Evolutionary conservation across 345 rosid genomes (phyloP).

Genomic region (Triadica sebifera): DNA sequence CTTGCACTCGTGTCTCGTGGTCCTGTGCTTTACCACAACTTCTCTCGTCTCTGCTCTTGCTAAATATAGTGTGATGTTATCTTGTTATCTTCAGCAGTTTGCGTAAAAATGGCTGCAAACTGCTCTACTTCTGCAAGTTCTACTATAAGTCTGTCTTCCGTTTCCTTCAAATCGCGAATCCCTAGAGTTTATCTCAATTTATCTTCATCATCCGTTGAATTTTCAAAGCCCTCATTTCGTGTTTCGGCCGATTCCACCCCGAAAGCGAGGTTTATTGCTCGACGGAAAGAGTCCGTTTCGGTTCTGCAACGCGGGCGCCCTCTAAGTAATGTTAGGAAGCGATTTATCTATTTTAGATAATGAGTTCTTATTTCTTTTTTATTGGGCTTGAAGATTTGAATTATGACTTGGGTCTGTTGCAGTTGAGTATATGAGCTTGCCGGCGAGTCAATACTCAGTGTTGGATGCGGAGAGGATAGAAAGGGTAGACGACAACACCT

Average conservation of each 20-base stretch:
- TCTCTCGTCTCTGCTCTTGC: too few species aligned
- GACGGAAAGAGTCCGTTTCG: conserved; percentile 69
- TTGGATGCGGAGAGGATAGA: conserved; percentile 97
- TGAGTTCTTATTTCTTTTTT: conserved; percentile 4
- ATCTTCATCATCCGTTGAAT: conserved; percentile 24
- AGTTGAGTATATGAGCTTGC: conserved; percentile 96
- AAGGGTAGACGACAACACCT: conserved; percentile 82
- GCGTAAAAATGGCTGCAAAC: conserved; percentile 24
- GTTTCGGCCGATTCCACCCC: conserved; percentile 49
- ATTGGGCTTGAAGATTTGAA: not conserved
- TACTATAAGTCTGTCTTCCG: conserved; percentile 22
- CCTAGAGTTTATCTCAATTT: conserved; percentile 20
- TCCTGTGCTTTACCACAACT: conserved; percentile 1
- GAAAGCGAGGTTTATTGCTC: conserved; percentile 72
- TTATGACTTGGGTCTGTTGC: conserved; percentile 7
- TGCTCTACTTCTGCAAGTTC: conserved; percentile 17
- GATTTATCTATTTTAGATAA: not conserved
- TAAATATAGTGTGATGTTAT: not conserved
- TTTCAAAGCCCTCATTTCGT: conserved; percentile 34
- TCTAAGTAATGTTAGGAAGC: conserved; percentile 53
- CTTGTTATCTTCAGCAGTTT: not conserved
- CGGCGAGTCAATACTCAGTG: conserved; percentile 96
- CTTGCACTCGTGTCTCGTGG: not conserved
- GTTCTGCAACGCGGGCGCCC: conserved; percentile 78
- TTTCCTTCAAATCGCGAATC: conserved; percentile 29